These are phyloP conservation scores for Verruconis gallopava DNA, from an alignment of 2,329 filamentous ascomycete species.

Conservation along the genomic window DNA sequence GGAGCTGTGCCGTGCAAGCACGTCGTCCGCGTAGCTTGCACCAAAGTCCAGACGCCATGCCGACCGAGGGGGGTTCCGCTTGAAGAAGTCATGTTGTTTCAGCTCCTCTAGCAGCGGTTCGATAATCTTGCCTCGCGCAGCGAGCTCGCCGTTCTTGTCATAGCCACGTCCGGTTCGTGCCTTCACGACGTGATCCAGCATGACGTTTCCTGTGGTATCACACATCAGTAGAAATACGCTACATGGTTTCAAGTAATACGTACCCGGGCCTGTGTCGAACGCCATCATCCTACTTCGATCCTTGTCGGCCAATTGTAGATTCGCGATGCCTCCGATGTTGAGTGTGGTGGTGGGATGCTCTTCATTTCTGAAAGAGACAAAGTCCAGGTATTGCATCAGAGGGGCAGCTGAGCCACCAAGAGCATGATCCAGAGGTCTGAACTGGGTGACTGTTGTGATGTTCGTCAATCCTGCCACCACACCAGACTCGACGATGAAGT, in stretches of 20 bases:
- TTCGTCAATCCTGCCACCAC: not conserved
- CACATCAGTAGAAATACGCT: not conserved
- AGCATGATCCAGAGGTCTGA: not conserved
- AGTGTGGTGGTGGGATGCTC: not conserved
- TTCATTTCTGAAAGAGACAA: not conserved
- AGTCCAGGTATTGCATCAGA: not conserved
- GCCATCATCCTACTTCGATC: slow-evolving; percentile 1
- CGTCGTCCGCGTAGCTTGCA: not conserved
- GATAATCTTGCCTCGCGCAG: not conserved
- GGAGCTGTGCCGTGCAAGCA: not conserved
- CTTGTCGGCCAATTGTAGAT: not conserved
- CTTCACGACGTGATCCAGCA: slow-evolving; percentile 1
- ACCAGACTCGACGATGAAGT: slow-evolving; percentile 1
- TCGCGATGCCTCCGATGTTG: not conserved
- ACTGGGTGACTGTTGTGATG: not conserved
- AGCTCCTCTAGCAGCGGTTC: not conserved
- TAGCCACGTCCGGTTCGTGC: not conserved
- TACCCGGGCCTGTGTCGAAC: slow-evolving; percentile 2
- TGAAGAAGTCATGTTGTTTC: slow-evolving; percentile 1
- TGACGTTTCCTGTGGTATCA: slow-evolving; percentile 1
- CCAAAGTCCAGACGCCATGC: slow-evolving; percentile 2
- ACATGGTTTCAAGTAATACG: not conserved
- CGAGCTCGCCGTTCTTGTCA: not conserved
- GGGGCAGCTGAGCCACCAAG: not conserved
- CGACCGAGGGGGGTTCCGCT: not conserved